Conservation (phyloP, 139 green algal genomes). For the Desmodesmus armatus region DNA sequence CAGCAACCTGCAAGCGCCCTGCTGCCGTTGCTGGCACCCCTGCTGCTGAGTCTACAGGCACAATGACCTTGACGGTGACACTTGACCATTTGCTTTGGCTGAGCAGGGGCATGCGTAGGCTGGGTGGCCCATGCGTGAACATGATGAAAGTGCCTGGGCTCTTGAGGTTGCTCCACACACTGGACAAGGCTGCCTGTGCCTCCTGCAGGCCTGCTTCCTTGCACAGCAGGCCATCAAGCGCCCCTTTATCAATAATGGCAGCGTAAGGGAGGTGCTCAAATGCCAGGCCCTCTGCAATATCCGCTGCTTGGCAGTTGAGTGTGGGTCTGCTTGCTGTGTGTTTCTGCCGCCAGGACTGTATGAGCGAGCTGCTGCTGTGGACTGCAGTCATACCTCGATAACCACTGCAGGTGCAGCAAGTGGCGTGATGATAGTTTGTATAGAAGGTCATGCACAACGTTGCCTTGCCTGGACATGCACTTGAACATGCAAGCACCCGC, state of each 20-base stretch:
- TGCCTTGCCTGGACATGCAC: no score
- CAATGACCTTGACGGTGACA: no score
- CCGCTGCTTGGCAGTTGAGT: conserved; percentile 38
- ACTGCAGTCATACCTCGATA: conserved; percentile 42
- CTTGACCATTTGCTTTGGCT: no score
- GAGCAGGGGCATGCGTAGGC: conserved; percentile 29
- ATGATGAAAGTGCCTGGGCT: conserved; percentile 18
- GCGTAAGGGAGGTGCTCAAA: conserved; percentile 43
- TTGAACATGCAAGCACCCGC: no score
- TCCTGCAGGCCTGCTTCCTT: not conserved
- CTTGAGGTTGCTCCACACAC: conserved; percentile 25
- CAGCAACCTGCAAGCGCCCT: no score
- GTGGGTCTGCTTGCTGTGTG: not conserved
- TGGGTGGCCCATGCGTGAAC: conserved; percentile 24
- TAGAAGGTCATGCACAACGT: not conserved
- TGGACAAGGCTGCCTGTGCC: not conserved
- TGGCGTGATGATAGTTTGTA: not conserved
- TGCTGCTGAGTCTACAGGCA: no score
- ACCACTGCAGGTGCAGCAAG: not conserved
- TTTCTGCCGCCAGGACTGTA: conserved; percentile 3
- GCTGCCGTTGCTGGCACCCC: no score
- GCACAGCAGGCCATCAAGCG: conserved; percentile 41
- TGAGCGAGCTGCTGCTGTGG: conserved; percentile 5
- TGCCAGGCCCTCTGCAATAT: conserved; percentile 20
- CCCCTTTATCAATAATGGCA: conserved; percentile 43